Evolutionary conservation across 495 filamentous ascomycete species (phyloP).

Genomic region (Aspergillus wentii): DNA sequence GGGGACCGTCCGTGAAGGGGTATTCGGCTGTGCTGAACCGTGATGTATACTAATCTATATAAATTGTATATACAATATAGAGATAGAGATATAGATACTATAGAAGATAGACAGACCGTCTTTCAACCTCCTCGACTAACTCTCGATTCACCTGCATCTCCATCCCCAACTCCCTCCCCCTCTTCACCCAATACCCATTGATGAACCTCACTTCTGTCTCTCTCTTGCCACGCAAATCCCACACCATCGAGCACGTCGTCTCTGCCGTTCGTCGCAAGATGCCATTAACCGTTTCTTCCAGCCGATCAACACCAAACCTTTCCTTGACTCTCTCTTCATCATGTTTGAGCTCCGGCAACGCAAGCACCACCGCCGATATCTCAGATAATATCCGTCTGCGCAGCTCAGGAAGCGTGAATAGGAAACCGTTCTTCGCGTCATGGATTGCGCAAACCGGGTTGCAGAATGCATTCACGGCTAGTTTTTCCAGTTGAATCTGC

Average conservation of each 20-base stretch:
- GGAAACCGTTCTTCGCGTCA: constrained; percentile 56
- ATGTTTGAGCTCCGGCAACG: constrained; percentile 52
- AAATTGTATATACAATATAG: no score
- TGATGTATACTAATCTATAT: no score
- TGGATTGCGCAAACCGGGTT: constrained; percentile 68
- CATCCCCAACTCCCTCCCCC: constrained; percentile 53
- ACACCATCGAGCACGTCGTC: constrained; percentile 68
- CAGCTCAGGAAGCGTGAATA: constrained; percentile 44
- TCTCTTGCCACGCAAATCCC: constrained; percentile 56
- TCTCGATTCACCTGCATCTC: constrained; percentile 8
- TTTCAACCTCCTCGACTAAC: no score
- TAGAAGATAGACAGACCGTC: no score
- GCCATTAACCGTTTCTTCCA: constrained; percentile 44
- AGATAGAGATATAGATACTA: no score
- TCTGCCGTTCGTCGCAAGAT: constrained; percentile 50
- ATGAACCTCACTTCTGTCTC: constrained; percentile 71
- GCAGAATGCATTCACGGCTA: constrained; percentile 66
- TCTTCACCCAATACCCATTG: constrained; percentile 64
- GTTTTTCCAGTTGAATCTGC: constrained; percentile 60
- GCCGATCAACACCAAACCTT: constrained; percentile 40
- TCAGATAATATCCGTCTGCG: constrained; percentile 49
- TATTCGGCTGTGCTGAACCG: no score
- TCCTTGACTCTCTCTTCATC: constrained; percentile 40
- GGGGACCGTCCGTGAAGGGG: not conserved
- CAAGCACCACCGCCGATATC: constrained; percentile 44